Base-by-base conservation (phyloP, 2,329 filamentous ascomycete genomes). In the Cercospora sp. region DNA sequence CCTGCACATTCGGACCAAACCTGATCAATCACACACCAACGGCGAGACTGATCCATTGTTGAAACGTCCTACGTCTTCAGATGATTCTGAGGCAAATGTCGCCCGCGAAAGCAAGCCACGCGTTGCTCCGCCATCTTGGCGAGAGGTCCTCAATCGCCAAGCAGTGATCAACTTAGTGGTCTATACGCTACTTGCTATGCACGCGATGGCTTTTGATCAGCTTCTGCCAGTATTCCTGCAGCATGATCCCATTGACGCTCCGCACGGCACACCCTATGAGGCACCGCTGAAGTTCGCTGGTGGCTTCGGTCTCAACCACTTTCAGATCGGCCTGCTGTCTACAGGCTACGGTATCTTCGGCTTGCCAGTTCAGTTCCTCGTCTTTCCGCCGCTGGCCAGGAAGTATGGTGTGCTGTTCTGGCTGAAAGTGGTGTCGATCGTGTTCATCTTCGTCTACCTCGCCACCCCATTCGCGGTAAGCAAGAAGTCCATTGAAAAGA, bases 171-270 rank as follows among this genome's bases (percentile, higher is more conserved):
- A 94, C 71, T 83, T 98, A 1, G 70, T 92, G 1, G 86, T 90
- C 0, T 97, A 98, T 79, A 90, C 90, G 1, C 84, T 95, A 60
- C 84, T 98, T 18, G 71, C 71, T 13, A 73, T 73, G 71, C 71
- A 73, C 64, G 57, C 67, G 36, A 73, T 73, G 68, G 70, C 72
- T n/a, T 71, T 72, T 65, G 70, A 73, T 26, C 72, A 72, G 63
- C 67, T 73, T 20, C 86, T 98, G 1, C 91, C 93, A 3, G 92
- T 97, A 0, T 96, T 96, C 78, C 86, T 97, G 75, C 91, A 96
- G 79, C 90, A 92, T 71, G 90, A 91, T 0, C 68, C 70, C 2
- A 69, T 76, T 18, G 67, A 70, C 51, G 60, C 53, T 2, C 80
- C 79, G 0, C 79, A 83, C 4, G 79, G 86, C 36, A 75, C 78